Base-by-base conservation (phyloP, 1,284 basidiomycete species). In the Coniophora puteana region DNA sequence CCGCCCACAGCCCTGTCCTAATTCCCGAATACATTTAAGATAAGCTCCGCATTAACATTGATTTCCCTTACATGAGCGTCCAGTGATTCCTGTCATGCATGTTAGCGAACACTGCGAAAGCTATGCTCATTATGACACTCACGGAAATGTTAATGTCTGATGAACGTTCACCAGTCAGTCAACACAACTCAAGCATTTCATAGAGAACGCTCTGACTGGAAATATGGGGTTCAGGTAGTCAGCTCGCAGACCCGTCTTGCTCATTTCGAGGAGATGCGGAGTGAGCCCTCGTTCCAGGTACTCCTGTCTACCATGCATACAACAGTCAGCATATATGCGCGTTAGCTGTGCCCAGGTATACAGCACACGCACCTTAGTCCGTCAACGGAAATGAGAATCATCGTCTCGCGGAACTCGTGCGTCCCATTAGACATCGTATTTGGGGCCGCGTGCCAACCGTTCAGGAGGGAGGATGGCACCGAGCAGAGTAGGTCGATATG, bases 131-230 rank as follows among this genome's bases (percentile, higher is more conserved):
- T 12, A 23, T 32, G 13, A 26, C 37, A 68, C 83, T 72, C 55
- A 89, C 77, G 89, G 93, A 54, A 96, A 96, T 0, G 93, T 95
- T 48, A 93, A 63, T 0, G 89, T 89, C 87, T 89, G 51, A 21
- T n/a, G n/a, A n/a, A n/a, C n/a, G n/a, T n/a, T n/a, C n/a, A n/a
- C n/a, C 43, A 30, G 14, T 13, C 30, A 11, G 38, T 4, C 24
- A 34, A 12, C 18, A 14, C 35, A 27, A 39, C 35, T 40, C 28
- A 38, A 44, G 36, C 40, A 35, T 22, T 13, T 34, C 11, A 2
- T 3, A 66, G n/a, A n/a, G n/a, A n/a, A n/a, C n/a, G n/a, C n/a
- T n/a, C 83, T 50, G 50, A 88, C 86, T 2, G 93, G 93, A 52
- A 94, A 95, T 13, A 93, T 65, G 16, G 93, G 89, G 43, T 77